These are phyloP conservation scores for Cytospora piceae DNA, from an alignment of 2,329 filamentous ascomycete species.

Conservation along the genomic window DNA sequence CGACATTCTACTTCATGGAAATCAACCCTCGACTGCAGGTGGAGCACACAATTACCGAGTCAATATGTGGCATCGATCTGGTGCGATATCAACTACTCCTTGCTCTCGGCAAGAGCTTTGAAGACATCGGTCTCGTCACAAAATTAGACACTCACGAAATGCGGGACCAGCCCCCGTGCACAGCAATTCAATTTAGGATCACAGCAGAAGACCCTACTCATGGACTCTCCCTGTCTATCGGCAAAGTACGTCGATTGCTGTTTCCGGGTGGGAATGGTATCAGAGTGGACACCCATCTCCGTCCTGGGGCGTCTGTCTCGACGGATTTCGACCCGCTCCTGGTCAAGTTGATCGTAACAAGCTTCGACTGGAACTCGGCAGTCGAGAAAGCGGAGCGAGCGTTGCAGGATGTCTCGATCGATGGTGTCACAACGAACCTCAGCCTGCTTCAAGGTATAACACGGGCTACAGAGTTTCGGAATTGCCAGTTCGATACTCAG, in stretches of 20 bases:
- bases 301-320: conserved; percentile 49
- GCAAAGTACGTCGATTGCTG: conserved; percentile 57
- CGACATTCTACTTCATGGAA: conserved; percentile 62
- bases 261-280: conserved; percentile 62
- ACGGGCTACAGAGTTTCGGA: conserved; percentile 51
- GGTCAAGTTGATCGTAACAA: conserved; percentile 62
- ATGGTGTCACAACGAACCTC: conserved; percentile 62
- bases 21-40: conserved; percentile 65
- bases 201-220: conserved; percentile 59
- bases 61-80: conserved; percentile 56
- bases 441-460: conserved; percentile 58
- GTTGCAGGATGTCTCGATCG: conserved; percentile 57
- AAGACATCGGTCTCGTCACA: conserved; percentile 42
- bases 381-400: conserved; percentile 59
- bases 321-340: conserved; percentile 63
- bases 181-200: conserved; percentile 58
- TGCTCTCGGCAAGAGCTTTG: conserved; percentile 52
- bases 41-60: conserved; percentile 65
- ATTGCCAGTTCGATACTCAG: conserved; percentile 36
- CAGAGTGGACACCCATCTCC: conserved; percentile 59
- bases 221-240: conserved; percentile 61
- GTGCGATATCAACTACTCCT: conserved; percentile 58
- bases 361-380: conserved; percentile 53
- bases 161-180: conserved; percentile 37
- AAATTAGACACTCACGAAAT: conserved; percentile 39